Percentiles rank a stretch among this genome's conserved stretches.
Evolutionary conservation across 352 stramenopile species (phyloP).

Genomic region (Globisporangium perplexum): DNA sequence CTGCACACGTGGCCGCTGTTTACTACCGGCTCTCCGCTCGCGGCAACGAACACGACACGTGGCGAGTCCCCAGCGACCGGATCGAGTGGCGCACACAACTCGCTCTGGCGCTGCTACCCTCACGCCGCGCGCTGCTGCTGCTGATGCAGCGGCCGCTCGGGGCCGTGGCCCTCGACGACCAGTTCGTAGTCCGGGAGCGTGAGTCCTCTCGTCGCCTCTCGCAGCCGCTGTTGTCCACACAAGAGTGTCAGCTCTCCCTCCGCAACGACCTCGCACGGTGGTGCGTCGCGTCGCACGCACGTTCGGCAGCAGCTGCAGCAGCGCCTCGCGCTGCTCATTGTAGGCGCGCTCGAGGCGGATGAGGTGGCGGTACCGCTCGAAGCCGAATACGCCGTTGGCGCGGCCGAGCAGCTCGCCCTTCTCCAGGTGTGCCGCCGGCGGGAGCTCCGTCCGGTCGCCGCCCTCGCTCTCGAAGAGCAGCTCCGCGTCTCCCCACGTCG

Average conservation of each 20-base stretch:
- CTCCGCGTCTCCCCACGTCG: slow-evolving; percentile 27
- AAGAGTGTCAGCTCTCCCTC: not conserved
- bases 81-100: not conserved
- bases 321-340: slow-evolving; percentile 41
- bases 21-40: not conserved
- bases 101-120: no score
- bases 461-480: slow-evolving; percentile 16
- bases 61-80: not conserved
- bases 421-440: slow-evolving; percentile 20
- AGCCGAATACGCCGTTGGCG: slow-evolving; percentile 26
- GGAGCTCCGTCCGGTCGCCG: not conserved
- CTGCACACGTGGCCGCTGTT: not conserved
- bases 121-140: not conserved
- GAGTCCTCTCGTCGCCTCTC: slow-evolving; percentile 27
- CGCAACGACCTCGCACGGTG: no score
- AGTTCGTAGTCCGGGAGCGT: slow-evolving; percentile 37
- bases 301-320: slow-evolving; percentile 43
- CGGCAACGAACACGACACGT: not conserved
- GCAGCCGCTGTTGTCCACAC: slow-evolving; percentile 23
- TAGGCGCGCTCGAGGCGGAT: slow-evolving; percentile 57
- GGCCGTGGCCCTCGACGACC: slow-evolving; percentile 45
- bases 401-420: slow-evolving; percentile 32
- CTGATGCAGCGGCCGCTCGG: slow-evolving; percentile 34
- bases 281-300: no score
- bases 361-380: slow-evolving; percentile 50